Percentiles rank a stretch among this genome's conserved stretches.
Conservation (phyloP, 306 rosid genomes). For the Rosa lucieae region DNA sequence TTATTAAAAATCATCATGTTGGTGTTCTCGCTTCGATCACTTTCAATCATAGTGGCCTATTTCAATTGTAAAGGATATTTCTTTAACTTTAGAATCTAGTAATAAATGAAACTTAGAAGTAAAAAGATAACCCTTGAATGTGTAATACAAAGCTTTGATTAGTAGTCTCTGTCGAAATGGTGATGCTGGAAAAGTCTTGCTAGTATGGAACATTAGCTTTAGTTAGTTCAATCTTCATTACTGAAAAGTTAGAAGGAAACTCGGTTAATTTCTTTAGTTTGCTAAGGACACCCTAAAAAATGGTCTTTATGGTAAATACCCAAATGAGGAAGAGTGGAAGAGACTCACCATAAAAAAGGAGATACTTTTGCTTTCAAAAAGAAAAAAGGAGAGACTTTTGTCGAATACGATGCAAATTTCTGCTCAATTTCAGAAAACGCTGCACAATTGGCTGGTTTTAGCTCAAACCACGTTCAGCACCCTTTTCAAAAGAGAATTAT, state of each 20-base stretch:
- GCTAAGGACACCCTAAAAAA: too few species aligned
- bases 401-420: background rate
- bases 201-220: background rate
- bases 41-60: background rate
- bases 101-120: background rate
- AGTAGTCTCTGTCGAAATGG: background rate
- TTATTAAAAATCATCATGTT: background rate
- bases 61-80: too few species aligned
- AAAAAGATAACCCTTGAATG: background rate
- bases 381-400: background rate
- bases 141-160: background rate
- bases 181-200: background rate
- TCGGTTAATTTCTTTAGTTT: too few species aligned
- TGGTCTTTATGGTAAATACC: too few species aligned
- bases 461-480: background rate
- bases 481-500: background rate
- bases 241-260: too few species aligned
- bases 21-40: background rate
- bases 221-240: background rate
- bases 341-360: too few species aligned
- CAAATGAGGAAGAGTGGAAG: too few species aligned
- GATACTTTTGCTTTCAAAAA: background rate
- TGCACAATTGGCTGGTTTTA: background rate
- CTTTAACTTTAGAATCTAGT: background rate
- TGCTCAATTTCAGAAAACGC: background rate